A percentile compares a stretch with the other conserved stretches of the same genome.
phyloP scores from a whole-genome alignment of 768 basidiomycete species.

The Epithele typhae region DNA sequence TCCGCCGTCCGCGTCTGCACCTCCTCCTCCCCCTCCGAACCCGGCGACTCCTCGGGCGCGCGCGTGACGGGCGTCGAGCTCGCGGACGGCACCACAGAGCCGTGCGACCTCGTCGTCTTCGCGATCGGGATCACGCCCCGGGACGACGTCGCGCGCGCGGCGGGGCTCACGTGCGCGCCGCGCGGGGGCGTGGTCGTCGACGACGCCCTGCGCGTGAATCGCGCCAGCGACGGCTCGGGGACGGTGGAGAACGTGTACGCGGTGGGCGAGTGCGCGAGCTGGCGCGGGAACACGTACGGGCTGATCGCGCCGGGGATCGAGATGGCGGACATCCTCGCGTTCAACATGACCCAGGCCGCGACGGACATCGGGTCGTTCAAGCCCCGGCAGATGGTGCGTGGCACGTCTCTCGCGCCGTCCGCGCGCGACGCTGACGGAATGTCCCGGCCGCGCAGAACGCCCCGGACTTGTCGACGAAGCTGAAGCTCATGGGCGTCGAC shows the following conservation, averaged over 20 bases:
- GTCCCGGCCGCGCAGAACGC: conserved; percentile 36
- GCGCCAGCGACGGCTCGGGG: no score
- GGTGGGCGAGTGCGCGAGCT: conserved; percentile 73
- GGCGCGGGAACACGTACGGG: conserved; percentile 65
- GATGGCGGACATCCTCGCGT: conserved; percentile 73
- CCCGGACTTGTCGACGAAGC: conserved; percentile 67
- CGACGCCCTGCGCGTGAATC: conserved; percentile 53
- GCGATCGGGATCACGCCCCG: conserved; percentile 70
- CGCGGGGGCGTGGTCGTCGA: conserved; percentile 57
- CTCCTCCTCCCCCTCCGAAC: conserved; percentile 16
- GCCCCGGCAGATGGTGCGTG: conserved; percentile 38
- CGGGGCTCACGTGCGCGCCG: conserved; percentile 44
- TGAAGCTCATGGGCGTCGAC: conserved; percentile 61
- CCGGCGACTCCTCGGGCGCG: no score
- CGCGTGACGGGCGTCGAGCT: conserved; percentile 47
- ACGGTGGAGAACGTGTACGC: conserved; percentile 61
- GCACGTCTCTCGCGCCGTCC: conserved; percentile 21
- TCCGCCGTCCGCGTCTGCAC: conserved; percentile 36
- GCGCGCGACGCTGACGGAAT: background rate
- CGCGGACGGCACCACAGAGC: conserved; percentile 40
- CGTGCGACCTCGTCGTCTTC: conserved; percentile 55
- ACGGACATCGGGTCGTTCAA: conserved; percentile 37
- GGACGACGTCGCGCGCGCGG: conserved; percentile 55
- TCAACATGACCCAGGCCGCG: conserved; percentile 60
- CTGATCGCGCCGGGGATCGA: conserved; percentile 72